phyloP scores from a whole-genome alignment of 2,329 filamentous ascomycete genomes.

The Cytospora paraplurivora region DNA sequence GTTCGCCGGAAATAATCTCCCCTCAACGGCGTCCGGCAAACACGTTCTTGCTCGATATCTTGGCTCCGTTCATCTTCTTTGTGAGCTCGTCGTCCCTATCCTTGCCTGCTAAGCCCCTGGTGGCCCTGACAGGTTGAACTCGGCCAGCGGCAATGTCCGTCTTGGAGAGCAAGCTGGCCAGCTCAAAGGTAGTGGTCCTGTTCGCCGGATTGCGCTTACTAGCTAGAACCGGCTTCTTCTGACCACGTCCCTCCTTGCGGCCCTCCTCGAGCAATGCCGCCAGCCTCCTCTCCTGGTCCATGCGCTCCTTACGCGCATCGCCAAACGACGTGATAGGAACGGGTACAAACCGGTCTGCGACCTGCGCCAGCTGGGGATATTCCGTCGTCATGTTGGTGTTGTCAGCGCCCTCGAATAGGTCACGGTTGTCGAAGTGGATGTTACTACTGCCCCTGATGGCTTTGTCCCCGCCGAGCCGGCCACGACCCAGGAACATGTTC shows the following conservation, averaged over 20 bases:
- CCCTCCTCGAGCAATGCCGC: conserved; percentile 3
- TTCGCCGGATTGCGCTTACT: not conserved
- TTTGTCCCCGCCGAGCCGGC: not conserved
- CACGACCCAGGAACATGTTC: not conserved
- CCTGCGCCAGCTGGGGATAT: not conserved
- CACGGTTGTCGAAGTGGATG: not conserved
- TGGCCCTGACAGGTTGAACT: not conserved
- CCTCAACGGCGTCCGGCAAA: not conserved
- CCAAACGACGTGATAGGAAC: not conserved
- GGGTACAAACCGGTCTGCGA: not conserved
- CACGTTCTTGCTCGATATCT: not conserved
- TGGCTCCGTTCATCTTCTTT: not conserved
- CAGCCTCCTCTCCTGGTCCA: conserved; percentile 1
- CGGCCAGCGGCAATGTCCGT: not conserved
- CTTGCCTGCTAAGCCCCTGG: not conserved
- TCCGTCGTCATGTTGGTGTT: conserved; percentile 1
- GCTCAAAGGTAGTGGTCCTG: not conserved
- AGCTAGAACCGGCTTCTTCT: not conserved
- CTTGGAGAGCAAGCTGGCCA: not conserved
- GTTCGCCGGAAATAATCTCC: not conserved
- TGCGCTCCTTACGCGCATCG: not conserved
- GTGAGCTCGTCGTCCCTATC: not conserved
- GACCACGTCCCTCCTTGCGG: not conserved
- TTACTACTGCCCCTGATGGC: not conserved
- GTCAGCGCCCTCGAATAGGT: not conserved